Evolutionary conservation across 441 rosid species (phyloP), one percentile per base, ranked within the genome.

Genomic region (Theobroma grandiflorum): DNA sequence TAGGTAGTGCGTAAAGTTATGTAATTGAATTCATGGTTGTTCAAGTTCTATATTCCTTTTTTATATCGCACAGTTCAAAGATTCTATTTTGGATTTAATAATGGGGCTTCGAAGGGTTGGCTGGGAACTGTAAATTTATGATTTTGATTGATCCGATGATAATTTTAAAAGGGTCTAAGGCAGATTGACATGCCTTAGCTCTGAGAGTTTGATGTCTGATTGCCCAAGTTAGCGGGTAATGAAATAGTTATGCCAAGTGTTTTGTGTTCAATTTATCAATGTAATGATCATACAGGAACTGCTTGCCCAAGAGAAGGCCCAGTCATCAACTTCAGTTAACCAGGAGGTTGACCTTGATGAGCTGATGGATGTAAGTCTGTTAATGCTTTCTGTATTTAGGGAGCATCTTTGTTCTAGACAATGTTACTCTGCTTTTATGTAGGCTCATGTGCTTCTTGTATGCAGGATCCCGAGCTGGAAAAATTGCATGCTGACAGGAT

Each of bases 391-490:
- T 69, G 5, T 57, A 35, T 72, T 71, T 42, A 7, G 78, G 59
- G 67, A 40, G n/a, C n/a, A 11, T 11, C 76, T 63, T 50, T 55
- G 8, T 31, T 68, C 12, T 43, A 20, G 18, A 38, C 37, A 2
- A 37, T 11, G 0, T 38, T 38, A n/a, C 11, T 11, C 37, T 53
- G 4, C 74, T 3, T 68, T 77, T 11, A 1, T 53, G 18, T 69
- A 20, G 76, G 66, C 73, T 73, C 47, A 40, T 58, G 53, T 78
- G 78, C 47, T 40, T 79, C 72, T 82, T 79, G 72, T 81, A 31
- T 85, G 20, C 83, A 96, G 99, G 99, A 94, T 84, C 99, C 99
- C 16, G 99, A 94, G 85, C 89, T 96, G 76, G 98, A 94, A 84
- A 96, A 90, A 68, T 78, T 96, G 90, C 99, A 96, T 78, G 93